These are phyloP conservation scores for Aquilaria yunnanensis DNA, from an alignment of 345 rosid species.

Conservation along the genomic window DNA sequence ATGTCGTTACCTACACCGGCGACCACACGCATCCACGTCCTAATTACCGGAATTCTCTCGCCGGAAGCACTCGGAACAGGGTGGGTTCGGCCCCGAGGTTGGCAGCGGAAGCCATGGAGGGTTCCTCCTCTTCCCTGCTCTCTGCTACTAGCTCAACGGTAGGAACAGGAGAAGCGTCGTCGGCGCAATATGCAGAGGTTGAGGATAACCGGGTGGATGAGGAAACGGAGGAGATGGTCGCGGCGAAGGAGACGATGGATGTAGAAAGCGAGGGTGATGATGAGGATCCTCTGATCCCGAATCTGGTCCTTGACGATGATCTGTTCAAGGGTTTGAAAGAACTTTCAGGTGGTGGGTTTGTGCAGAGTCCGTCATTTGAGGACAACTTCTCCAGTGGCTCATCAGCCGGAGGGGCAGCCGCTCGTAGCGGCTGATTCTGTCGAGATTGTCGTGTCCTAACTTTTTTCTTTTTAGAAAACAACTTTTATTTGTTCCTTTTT, in stretches of 20 bases:
- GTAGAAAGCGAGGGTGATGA: conserved; percentile 14
- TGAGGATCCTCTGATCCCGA: conserved; percentile 52
- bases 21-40: conserved; percentile 91
- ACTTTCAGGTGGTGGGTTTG: conserved; percentile 6
- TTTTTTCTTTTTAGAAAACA: neutral
- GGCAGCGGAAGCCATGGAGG: neutral
- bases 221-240: neutral
- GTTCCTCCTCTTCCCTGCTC: conserved; percentile 12
- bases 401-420: conserved; percentile 26
- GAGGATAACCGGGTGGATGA: no score
- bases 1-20: conserved; percentile 71
- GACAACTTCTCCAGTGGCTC: conserved; percentile 21
- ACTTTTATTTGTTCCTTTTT: neutral
- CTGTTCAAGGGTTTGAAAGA: conserved; percentile 29
- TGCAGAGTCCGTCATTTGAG: conserved; percentile 14
- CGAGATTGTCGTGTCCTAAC: neutral
- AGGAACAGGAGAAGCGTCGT: conserved; percentile 15
- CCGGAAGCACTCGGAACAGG: conserved; percentile 63
- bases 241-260: conserved; percentile 8
- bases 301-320: conserved; percentile 46
- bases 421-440: conserved; percentile 17
- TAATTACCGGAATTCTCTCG: conserved; percentile 85
- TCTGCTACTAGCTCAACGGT: conserved; percentile 31
- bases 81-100: neutral
- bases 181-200: neutral